Evolutionary conservation across 306 rosid species (phyloP), one percentile per base, ranked within the genome.

Genomic region (Purshia tridentata): DNA sequence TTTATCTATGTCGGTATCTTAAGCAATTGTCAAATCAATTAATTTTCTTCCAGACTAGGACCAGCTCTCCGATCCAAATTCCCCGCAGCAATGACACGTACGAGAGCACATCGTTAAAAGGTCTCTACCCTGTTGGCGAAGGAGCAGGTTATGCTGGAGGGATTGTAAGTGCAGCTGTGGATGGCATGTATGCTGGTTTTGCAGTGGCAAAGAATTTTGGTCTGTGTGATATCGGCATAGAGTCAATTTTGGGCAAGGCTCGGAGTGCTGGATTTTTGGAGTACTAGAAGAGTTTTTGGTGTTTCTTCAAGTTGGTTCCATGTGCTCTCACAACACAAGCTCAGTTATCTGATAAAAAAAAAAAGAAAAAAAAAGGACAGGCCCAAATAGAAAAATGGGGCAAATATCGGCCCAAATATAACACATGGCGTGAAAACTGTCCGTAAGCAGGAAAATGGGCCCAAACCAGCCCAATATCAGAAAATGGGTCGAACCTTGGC

Each of bases 121-220:
- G 98, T 76, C 88, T 94, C 45, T 91, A 91, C 77, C 98, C 98
- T 11, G 83, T 94, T 60, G 98, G 98, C 6, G 98, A 94, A 83
- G 98, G 98, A 81, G 97, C 98, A 6, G 98, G 98, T 75, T 94
- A 94, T 79, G 98, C 98, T 41, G 98, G 98, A 61, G 98, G 98
- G 67, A 94, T 94, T 67, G 84, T 91, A 55, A 94, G 97, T 78
- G 97, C 98, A 45, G 96, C 97, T 55, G 98, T 88, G 16, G 98
- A 94, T 85, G 98, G 97, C 85, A 80, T 91, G 95, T 84, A 75
- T 68, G 91, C 92, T 19, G 98, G 98, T 51, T 94, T 94, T 60
- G 94, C 97, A 0, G 91, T 88, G 69, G 96, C 95, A 37, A 88
- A 86, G 72, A 77, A 69, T 47, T 80, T 94, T 6, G 51, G 76